These are phyloP conservation scores for Solanum chiquidenum DNA, from an alignment of 257 asterid genomes.

Conservation along the genomic window DNA sequence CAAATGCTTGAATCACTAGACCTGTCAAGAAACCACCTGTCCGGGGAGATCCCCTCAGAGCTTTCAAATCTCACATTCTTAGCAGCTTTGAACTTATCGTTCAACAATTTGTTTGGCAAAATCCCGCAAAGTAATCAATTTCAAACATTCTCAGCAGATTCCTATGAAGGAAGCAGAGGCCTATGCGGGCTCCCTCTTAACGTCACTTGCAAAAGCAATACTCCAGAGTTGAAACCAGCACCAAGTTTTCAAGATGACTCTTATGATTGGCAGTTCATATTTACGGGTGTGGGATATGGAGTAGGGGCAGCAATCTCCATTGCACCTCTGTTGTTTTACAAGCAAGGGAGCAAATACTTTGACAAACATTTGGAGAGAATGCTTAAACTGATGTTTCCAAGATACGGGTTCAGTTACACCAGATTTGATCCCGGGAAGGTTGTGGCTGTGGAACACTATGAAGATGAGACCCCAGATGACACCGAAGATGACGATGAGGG, in stretches of 20 bases:
- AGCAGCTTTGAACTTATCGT: slow-evolving; percentile 31
- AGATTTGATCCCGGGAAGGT: slow-evolving; percentile 41
- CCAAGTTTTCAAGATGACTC: background rate
- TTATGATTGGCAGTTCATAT: slow-evolving; percentile 18
- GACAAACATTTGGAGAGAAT: slow-evolving; percentile 19
- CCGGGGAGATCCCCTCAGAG: slow-evolving; percentile 31
- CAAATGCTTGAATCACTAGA: slow-evolving; percentile 25
- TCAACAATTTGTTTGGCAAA: slow-evolving; percentile 25
- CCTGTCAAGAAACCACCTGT: slow-evolving; percentile 26
- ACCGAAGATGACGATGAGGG: slow-evolving; percentile 15
- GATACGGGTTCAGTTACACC: slow-evolving; percentile 34
- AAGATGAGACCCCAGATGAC: slow-evolving; percentile 28
- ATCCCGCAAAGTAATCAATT: slow-evolving; percentile 41
- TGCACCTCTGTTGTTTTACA: slow-evolving; percentile 43
- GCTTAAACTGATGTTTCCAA: slow-evolving; percentile 30
- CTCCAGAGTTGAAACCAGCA: background rate
- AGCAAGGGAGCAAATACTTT: slow-evolving; percentile 27
- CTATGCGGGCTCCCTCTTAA: slow-evolving; percentile 39
- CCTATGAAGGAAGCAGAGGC: slow-evolving; percentile 30
- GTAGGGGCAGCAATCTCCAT: slow-evolving; percentile 50
- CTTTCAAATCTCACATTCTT: slow-evolving; percentile 39
- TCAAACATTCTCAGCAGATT: slow-evolving; percentile 24
- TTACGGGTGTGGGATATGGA: slow-evolving; percentile 52
- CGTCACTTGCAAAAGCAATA: slow-evolving; percentile 4
- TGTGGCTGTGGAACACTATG: slow-evolving; percentile 17